A percentile compares a stretch with the other conserved stretches of the same genome.
Conservation (phyloP, 768 basidiomycete species). For the Agaricus subrufescens region DNA sequence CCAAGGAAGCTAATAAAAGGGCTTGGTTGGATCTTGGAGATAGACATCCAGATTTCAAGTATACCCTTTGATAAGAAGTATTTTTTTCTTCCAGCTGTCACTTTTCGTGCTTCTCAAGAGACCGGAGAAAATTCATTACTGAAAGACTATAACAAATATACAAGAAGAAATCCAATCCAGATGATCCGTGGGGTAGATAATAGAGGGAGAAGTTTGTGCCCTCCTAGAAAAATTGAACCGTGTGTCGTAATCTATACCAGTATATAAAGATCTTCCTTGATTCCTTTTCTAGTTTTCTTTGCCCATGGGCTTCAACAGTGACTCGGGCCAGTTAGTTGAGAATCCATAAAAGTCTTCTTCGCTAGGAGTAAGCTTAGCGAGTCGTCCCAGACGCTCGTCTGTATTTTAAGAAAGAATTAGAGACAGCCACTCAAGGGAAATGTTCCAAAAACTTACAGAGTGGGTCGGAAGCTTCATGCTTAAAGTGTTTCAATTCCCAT, state of each 20-base stretch:
- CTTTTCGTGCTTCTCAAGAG: too few species aligned
- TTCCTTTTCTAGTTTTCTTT: background rate
- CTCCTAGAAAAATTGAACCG: background rate
- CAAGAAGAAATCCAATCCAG: background rate
- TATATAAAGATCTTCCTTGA: background rate
- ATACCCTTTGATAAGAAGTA: background rate
- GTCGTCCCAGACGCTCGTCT: slow-evolving; percentile 65
- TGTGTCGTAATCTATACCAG: background rate
- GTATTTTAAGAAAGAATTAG: slow-evolving; percentile 8
- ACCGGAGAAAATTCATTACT: background rate
- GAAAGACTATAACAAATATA: background rate
- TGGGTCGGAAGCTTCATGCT: slow-evolving; percentile 62
- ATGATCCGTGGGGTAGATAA: background rate
- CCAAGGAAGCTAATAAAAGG: background rate
- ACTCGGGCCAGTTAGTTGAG: slow-evolving; percentile 51
- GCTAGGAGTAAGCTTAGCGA: slow-evolving; percentile 58
- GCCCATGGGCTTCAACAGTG: background rate
- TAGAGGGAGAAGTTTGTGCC: too few species aligned
- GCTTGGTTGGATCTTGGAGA: slow-evolving; percentile 11
- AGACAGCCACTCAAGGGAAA: background rate
- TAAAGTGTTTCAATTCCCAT: slow-evolving; percentile 81
- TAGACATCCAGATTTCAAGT: slow-evolving; percentile 12
- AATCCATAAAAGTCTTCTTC: slow-evolving; percentile 79
- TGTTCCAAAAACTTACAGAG: slow-evolving; percentile 47
- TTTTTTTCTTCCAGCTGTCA: background rate